Evolutionary conservation across 257 asterid species (phyloP).

Genomic region (Lantana camara): DNA sequence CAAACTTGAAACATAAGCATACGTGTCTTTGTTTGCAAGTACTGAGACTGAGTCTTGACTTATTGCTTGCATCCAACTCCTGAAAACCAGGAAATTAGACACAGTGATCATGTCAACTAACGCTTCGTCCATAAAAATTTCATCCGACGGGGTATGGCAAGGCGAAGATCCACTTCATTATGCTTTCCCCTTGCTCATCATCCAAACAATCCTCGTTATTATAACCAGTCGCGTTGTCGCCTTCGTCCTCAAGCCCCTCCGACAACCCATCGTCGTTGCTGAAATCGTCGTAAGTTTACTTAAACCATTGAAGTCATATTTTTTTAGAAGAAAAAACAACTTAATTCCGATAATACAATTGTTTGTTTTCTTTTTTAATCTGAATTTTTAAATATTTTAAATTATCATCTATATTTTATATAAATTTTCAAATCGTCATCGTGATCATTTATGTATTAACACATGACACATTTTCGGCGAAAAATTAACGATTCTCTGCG

Average conservation of each 20-base stretch:
- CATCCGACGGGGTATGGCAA: constrained; percentile 56
- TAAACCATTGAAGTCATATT: too few relatives aligned
- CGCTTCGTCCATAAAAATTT: constrained; percentile 37
- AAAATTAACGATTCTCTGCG: too few relatives aligned
- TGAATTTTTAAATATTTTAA: too few relatives aligned
- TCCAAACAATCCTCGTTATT: constrained; percentile 49
- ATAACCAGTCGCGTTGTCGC: constrained; percentile 43
- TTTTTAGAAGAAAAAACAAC: too few relatives aligned
- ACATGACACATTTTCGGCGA: too few relatives aligned
- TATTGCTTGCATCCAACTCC: constrained; percentile 37
- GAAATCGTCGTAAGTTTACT: constrained; percentile 48
- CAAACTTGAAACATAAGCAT: not conserved
- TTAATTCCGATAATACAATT: too few relatives aligned
- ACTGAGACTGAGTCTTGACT: not conserved
- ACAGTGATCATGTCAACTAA: too few relatives aligned
- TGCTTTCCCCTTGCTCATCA: constrained; percentile 51
- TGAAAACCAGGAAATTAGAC: too few relatives aligned
- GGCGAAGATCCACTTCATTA: constrained; percentile 52
- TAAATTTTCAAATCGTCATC: too few relatives aligned
- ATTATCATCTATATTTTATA: too few relatives aligned
- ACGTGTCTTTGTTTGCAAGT: not conserved
- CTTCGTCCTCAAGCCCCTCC: constrained; percentile 55
- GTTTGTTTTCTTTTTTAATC: too few relatives aligned
- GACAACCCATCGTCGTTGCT: constrained; percentile 56
- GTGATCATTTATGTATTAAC: too few relatives aligned